phyloP scores from a whole-genome alignment of 805 yeast species.

The Kodamaea kaohsiungensis region DNA sequence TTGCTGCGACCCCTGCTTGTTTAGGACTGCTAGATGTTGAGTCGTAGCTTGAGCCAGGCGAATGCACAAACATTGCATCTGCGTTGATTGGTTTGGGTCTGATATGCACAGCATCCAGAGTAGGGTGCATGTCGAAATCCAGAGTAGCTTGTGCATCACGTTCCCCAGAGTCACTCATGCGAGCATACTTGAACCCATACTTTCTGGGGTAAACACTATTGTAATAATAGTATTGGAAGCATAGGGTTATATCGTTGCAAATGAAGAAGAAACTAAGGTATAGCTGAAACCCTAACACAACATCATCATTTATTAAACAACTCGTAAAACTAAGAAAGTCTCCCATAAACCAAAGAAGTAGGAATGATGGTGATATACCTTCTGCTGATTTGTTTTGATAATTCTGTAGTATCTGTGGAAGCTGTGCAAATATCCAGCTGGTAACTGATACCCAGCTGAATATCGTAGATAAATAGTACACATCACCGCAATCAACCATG shows the following conservation, averaged over 20 bases:
- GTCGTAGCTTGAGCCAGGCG: slow-evolving; percentile 16
- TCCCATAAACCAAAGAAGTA: slow-evolving; percentile 65
- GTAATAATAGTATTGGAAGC: slow-evolving; percentile 45
- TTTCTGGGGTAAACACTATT: slow-evolving; percentile 34
- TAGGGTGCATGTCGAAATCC: slow-evolving; percentile 7
- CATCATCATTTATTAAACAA: slow-evolving; percentile 37
- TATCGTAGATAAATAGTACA: slow-evolving; percentile 13
- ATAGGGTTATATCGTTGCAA: slow-evolving; percentile 38
- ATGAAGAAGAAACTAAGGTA: slow-evolving; percentile 42
- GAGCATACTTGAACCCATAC: slow-evolving; percentile 5
- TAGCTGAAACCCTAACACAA: slow-evolving; percentile 39
- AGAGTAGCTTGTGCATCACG: neutral
- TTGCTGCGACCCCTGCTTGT: slow-evolving; percentile 1
- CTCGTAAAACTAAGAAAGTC: slow-evolving; percentile 39
- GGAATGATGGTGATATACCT: slow-evolving; percentile 63
- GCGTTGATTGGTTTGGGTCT: slow-evolving; percentile 8
- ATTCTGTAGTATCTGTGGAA: slow-evolving; percentile 67
- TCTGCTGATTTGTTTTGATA: slow-evolving; percentile 61
- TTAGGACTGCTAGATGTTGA: slow-evolving; percentile 10
- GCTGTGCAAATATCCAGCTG: slow-evolving; percentile 74
- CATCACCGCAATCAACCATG: slow-evolving; percentile 7
- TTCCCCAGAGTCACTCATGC: neutral
- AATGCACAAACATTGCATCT: slow-evolving; percentile 1
- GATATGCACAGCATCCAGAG: slow-evolving; percentile 14
- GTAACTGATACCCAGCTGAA: slow-evolving; percentile 40